These are phyloP conservation scores for Dalbergia cultrata DNA, from an alignment of 306 rosid genomes.

Conservation along the genomic window DNA sequence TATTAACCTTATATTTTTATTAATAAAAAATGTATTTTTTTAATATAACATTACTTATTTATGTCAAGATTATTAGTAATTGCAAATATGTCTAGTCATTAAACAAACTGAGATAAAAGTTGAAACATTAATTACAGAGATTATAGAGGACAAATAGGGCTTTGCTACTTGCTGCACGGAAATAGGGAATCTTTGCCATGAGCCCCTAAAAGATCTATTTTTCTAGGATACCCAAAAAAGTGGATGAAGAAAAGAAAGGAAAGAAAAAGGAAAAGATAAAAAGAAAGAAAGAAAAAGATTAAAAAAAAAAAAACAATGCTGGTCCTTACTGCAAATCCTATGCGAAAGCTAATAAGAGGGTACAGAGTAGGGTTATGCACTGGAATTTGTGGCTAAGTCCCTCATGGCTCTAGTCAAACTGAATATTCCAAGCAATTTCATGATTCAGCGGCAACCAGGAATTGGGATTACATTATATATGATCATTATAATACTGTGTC, in stretches of 20 bases:
- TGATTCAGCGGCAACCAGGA: not conserved
- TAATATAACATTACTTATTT: not conserved
- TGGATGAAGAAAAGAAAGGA: not conserved
- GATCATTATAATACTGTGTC: not conserved
- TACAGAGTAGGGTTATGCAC: not conserved
- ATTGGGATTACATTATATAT: not conserved
- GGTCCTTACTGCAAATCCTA: constrained; percentile 37
- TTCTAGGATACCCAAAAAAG: constrained; percentile 39
- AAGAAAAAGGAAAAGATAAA: not conserved
- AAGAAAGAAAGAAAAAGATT: not conserved
- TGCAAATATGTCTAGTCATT: constrained; percentile 8
- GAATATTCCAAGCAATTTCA: constrained; percentile 20
- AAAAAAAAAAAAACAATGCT: not conserved
- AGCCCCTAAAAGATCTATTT: constrained; percentile 32
- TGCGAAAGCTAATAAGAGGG: not conserved
- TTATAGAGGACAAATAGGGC: not conserved
- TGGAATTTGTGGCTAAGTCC: not conserved
- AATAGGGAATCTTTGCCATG: constrained; percentile 19
- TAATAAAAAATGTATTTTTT: no score
- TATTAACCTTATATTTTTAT: no score
- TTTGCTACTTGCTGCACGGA: constrained; percentile 32
- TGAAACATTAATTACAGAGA: constrained; percentile 6
- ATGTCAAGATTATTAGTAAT: not conserved
- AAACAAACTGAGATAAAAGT: not conserved
- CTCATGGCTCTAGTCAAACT: not conserved